phyloP scores from a whole-genome alignment of 495 filamentous ascomycete genomes.

The Cercophora scortea region DNA sequence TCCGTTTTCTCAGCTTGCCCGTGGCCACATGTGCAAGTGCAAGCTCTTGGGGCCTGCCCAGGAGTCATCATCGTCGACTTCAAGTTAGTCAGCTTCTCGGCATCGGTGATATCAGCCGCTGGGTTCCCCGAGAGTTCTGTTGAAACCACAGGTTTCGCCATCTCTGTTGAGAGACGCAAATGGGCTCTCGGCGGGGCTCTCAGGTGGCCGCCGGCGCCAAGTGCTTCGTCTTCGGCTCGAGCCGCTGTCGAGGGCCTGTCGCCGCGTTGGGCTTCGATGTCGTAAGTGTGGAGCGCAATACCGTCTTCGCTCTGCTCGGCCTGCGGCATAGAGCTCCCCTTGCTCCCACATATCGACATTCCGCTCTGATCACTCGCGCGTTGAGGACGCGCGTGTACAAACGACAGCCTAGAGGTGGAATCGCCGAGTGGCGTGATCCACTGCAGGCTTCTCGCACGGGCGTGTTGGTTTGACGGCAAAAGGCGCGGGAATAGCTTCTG shows the following conservation, averaged over 20 bases:
- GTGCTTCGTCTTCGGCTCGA: background rate
- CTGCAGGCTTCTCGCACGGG: conserved; percentile 11
- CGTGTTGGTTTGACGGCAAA: conserved; percentile 5
- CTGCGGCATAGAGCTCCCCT: background rate
- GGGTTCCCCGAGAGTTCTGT: conserved; percentile 5
- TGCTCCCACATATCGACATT: background rate
- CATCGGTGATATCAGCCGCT: background rate
- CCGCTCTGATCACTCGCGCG: background rate
- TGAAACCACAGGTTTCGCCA: conserved; percentile 9
- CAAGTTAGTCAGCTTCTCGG: background rate
- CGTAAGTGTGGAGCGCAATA: background rate
- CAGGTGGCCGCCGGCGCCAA: background rate
- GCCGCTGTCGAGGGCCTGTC: conserved; percentile 3
- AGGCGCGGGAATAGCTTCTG: conserved; percentile 16
- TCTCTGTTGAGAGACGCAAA: conserved; percentile 12
- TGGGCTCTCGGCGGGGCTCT: conserved; percentile 17
- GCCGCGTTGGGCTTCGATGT: conserved; percentile 9
- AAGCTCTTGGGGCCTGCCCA: no score
- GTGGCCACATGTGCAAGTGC: no score
- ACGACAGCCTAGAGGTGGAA: conserved; percentile 4
- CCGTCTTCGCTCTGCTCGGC: conserved; percentile 1
- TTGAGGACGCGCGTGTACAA: background rate
- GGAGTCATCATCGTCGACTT: background rate
- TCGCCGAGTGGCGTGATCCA: conserved; percentile 17
- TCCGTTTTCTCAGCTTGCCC: no score